Base-by-base conservation (phyloP, 176 grass and related monocot genomes). In the Oryza glumipatula region DNA sequence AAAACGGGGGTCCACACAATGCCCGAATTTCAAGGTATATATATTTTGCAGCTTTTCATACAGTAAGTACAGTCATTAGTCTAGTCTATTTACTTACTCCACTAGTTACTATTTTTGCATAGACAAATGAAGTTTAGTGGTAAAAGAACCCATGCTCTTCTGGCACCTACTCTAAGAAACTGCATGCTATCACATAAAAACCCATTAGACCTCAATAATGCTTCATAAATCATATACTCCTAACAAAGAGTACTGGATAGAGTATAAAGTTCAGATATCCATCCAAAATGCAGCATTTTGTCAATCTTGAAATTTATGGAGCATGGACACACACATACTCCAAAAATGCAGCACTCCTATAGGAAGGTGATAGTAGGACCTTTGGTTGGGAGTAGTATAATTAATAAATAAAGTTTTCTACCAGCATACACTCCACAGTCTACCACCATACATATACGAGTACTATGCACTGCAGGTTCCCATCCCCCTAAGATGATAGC, bases 401-500 rank as follows among this genome's bases (percentile, higher is more conserved):
- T 32, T 32, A 32, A 32, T 32, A 58, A 17, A 58, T 19, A 56
- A 19, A 19, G 2, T 54, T 67, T 13, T 64, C 47, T 80, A 68
- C 65, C 13, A 80, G 12, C 7, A 28, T 81, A 36, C 79, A 81
- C 78, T 70, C 46, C 30, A 70, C 36, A 36, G 19, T 10, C 33
- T 67, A 39, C 49, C 48, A 39, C 46, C 48, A 54, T 17, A 41
- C 28, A 43, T 72, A 54, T n/a, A 41, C 39, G 49, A 52, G 49
- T 52, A n/a, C 54, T n/a, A 58, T 58, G 54, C 54, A 3, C 54
- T n/a, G 54, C 19, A 58, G 54, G 54, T 49, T 60, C 13, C 68
- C 68, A 81, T 17, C 6, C 66, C 8, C 9, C 67, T 72, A 60
- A 82, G 49, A 70, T 63, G 80, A 68, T 64, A 65, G 69, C 69